A percentile compares a stretch with the other conserved stretches of the same genome.
These are phyloP conservation scores for Amphichorda felina DNA, from an alignment of 2,329 filamentous ascomycete species.

Conservation along the genomic window DNA sequence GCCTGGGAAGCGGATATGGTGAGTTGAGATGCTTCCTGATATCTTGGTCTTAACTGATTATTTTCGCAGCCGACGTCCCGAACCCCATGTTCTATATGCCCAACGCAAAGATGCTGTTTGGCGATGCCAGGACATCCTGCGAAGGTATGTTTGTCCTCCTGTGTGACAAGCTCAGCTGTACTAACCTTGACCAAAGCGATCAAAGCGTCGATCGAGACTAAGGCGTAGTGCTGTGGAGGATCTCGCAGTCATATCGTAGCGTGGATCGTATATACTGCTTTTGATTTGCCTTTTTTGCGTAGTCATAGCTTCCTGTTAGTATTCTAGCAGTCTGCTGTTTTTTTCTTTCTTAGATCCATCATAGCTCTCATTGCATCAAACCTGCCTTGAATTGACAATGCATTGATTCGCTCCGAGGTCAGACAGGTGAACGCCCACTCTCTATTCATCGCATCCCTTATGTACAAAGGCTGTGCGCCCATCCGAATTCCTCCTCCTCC, in stretches of 20 bases:
- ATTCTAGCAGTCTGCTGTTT: too few species aligned
- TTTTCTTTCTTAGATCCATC: too few species aligned
- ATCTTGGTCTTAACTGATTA: background rate
- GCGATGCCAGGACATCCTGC: constrained; percentile 74
- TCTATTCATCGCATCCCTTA: constrained; percentile 7
- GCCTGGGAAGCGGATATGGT: constrained; percentile 82
- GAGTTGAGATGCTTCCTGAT: constrained; percentile 16
- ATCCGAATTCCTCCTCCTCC: constrained; percentile 1
- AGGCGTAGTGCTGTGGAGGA: constrained; percentile 10
- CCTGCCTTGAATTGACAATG: background rate
- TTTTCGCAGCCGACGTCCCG: constrained; percentile 69
- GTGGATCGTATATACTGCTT: constrained; percentile 4
- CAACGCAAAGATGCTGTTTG: constrained; percentile 82
- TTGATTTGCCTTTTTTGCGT: background rate
- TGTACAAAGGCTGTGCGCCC: constrained; percentile 5
- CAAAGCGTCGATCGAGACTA: constrained; percentile 25
- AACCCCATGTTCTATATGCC: constrained; percentile 94
- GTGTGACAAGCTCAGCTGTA: background rate
- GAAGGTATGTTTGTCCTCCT: constrained; percentile 44
- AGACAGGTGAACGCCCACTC: background rate
- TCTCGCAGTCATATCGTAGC: background rate
- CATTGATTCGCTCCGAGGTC: background rate
- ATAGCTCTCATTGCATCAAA: background rate
- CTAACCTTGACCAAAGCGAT: constrained; percentile 17
- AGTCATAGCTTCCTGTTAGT: background rate